phyloP scores from a whole-genome alignment of 352 stramenopile genomes.

The Globisporangium emineosum region DNA sequence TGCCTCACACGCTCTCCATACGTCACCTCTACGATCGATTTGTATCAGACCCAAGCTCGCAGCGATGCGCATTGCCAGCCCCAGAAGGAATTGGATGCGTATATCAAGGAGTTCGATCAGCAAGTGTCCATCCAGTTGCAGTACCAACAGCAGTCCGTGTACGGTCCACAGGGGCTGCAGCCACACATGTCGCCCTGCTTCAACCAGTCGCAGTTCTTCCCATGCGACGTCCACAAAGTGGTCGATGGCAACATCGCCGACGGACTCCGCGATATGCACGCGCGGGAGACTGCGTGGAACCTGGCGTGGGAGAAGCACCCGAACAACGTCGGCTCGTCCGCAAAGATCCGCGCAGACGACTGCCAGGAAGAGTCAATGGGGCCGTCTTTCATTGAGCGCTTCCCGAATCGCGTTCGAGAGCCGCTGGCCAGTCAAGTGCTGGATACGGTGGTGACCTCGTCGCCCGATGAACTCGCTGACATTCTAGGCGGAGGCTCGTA shows the following conservation, averaged over 20 bases:
- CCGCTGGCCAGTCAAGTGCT: constrained; percentile 19
- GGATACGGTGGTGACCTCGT: constrained; percentile 27
- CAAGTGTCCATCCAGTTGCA: constrained; percentile 75
- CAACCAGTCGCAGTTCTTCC: constrained; percentile 82
- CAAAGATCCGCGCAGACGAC: constrained; percentile 61
- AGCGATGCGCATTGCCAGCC: constrained; percentile 41
- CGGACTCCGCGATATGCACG: constrained; percentile 29
- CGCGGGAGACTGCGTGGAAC: constrained; percentile 36
- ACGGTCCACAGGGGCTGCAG: constrained; percentile 59
- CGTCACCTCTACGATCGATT: constrained; percentile 31
- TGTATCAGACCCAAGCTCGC: constrained; percentile 36
- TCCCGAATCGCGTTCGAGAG: constrained; percentile 44
- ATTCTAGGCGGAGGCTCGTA: constrained; percentile 43
- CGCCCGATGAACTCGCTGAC: constrained; percentile 43
- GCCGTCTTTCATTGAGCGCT: constrained; percentile 66
- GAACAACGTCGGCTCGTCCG: constrained; percentile 55
- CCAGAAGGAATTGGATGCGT: constrained; percentile 73
- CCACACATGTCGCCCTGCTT: constrained; percentile 77
- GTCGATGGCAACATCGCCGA: constrained; percentile 63
- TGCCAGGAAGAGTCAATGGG: constrained; percentile 37
- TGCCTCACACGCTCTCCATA: constrained; percentile 63
- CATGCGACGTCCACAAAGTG: constrained; percentile 75
- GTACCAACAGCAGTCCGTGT: constrained; percentile 67
- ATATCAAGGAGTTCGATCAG: constrained; percentile 81
- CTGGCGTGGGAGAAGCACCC: constrained; percentile 60